Base-by-base conservation (phyloP, 2,329 filamentous ascomycete species). In the Fusarium hainanense region DNA sequence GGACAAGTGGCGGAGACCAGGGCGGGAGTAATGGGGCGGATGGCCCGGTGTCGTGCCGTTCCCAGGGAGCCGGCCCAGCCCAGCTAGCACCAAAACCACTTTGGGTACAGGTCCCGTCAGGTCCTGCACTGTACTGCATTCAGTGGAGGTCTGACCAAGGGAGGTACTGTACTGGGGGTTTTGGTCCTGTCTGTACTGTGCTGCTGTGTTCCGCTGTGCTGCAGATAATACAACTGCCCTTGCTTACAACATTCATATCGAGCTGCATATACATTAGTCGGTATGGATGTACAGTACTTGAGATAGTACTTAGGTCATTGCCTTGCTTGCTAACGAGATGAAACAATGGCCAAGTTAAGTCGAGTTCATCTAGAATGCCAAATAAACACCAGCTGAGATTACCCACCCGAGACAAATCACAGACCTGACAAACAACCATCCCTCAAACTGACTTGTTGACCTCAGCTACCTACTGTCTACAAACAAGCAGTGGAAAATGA, bases 21-120 rank as follows among this genome's bases (percentile, higher is more conserved):
- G 73, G 70, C 77, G 77, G 78, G 78, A 79, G 78, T 74, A 77
- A 76, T 75, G 75, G 76, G 78, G 73, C 77, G 77, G 78, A 77
- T 79, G 75, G 78, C 66, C 77, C 77, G 77, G 77, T 77, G 77
- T 79, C 77, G 78, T 77, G 78, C 76, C 78, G 77, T 75, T 79
- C 77, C 77, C 78, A 80, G 75, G 72, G 70, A 76, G 70, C 72
- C 74, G 76, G 75, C 75, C 67, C 52, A 55, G 52, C 42, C 52
- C 72, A 76, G 73, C 65, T 73, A 74, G 65, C 68, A 67, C 64
- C 66, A 49, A 61, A 54, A 55, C 40, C 61, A 66, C 46, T 54
- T 66, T 51, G 46, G 61, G 30, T 32, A 65, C 62, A 62, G 60
- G 57, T 43, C 47, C 41, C 56, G 46, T 54, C 42, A 28, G 61